Evolutionary conservation across 2,329 filamentous ascomycete species (phyloP).

Genomic region (Parastagonospora nodorum): DNA sequence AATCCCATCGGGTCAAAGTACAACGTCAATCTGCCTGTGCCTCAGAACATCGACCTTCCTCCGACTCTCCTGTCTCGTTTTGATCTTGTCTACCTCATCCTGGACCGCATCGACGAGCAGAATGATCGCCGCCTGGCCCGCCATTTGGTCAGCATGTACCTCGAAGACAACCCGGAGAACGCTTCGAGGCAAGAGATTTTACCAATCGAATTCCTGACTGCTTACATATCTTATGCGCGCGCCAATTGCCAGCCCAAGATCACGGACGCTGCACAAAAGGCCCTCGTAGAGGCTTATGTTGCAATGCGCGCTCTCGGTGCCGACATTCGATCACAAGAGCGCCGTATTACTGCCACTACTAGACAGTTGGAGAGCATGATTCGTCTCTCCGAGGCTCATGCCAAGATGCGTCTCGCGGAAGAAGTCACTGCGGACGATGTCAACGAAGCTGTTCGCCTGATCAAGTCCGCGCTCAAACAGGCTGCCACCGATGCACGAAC

Average conservation of each 20-base stretch:
- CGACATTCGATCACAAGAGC: constrained; percentile 76
- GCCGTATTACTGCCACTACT: constrained; percentile 96
- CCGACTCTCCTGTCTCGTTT: constrained; percentile 95
- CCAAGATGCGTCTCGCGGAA: constrained; percentile 88
- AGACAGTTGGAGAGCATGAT: constrained; percentile 99
- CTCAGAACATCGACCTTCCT: constrained; percentile 96
- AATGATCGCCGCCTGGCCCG: constrained; percentile 86
- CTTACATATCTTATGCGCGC: constrained; percentile 96
- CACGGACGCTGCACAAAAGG: constrained; percentile 77
- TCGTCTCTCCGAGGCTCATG: constrained; percentile 91
- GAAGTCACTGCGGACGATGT: constrained; percentile 83
- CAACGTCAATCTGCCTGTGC: constrained; percentile 92
- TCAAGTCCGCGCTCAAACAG: constrained; percentile 92
- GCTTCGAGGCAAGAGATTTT: constrained; percentile 75
- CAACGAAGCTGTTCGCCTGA: constrained; percentile 86
- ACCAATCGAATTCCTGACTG: constrained; percentile 91
- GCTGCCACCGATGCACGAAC: constrained; percentile 91
- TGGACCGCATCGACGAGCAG: constrained; percentile 91
- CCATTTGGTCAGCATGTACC: constrained; percentile 93
- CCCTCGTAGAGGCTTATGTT: constrained; percentile 86
- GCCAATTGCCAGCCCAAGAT: constrained; percentile 82
- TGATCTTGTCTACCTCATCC: constrained; percentile 93
- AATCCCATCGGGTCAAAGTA: constrained; percentile 98
- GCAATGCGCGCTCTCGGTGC: constrained; percentile 90
- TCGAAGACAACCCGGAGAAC: constrained; percentile 91